Base-by-base conservation (phyloP, 352 stramenopile genomes). In the Pythium sp. region DNA sequence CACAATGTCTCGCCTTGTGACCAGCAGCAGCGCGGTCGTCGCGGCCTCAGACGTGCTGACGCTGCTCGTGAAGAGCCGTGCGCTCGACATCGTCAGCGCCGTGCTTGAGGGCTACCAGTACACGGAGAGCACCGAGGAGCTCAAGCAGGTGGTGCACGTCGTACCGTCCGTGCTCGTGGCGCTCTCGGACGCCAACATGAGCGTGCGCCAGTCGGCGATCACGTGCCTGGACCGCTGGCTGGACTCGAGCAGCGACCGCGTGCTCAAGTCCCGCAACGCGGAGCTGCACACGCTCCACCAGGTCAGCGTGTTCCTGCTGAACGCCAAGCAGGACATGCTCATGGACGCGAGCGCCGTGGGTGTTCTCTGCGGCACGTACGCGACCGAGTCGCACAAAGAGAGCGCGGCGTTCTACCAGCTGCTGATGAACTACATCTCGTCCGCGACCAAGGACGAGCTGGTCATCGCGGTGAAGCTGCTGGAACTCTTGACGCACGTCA, bases 121-220 rank as follows among this genome's bases (percentile, higher is more conserved):
- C 61, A 67, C 64, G 3, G 71, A 81, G 36, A 69, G 72, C 2
- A 72, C 79, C 5, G 73, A 83, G 20, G 80, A 90, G 26, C 68
- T 81, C 3, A 63, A 71, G 20, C 79, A 79, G 32, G 70, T 90
- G 15, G 74, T 83, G 5, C 69, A 82, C 12, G 67, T 86, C 11
- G 60, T 95, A n/a, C 83, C 83, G 1, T 79, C 86, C 1, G 73
- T 93, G 11, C 74, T 94, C 11, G 76, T 93, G n/a, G 80, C 86
- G 12, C 77, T 96, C 24, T 74, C 74, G 12, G 77, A 93, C 24
- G 18, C 58, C 14, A 71, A 79, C 28, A 74, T 75, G 36, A 67
- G 63, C 30, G 79, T 96, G 12, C 88, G 88, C 43, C 74, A 90
- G 67, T 74, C 83, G 20, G 88, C 85, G 5, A 58, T 91, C 30